phyloP scores from a whole-genome alignment of 202 grass and related monocot genomes.

The Setaria viridis region DNA sequence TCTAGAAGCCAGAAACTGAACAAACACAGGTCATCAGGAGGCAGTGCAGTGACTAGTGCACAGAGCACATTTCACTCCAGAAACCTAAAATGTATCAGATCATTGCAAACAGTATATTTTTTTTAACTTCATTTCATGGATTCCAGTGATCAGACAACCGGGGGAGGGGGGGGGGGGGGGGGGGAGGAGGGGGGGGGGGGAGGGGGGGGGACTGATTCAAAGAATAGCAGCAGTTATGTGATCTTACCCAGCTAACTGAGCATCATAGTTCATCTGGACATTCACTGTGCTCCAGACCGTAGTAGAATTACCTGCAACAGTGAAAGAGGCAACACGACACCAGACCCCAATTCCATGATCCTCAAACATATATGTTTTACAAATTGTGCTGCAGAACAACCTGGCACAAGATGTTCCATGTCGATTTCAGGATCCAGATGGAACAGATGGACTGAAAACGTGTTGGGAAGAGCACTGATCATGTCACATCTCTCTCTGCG shows the following conservation, averaged over 20 bases:
- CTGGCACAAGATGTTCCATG: neutral
- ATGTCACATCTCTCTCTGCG: neutral
- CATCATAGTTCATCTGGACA: constrained; percentile 10
- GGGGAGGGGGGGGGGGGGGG: too few species aligned
- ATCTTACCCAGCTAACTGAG: constrained; percentile 21
- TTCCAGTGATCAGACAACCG: neutral
- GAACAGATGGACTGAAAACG: neutral
- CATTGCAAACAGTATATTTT: neutral
- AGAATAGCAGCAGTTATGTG: neutral
- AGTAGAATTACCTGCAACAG: constrained; percentile 3
- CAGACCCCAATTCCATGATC: neutral
- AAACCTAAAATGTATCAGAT: neutral
- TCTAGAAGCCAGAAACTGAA: neutral
- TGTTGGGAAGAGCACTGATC: neutral
- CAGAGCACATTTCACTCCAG: neutral
- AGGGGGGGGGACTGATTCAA: too few species aligned
- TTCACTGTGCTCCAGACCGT: constrained; percentile 7
- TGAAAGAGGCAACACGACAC: neutral
- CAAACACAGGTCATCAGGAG: neutral
- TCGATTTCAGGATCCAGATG: neutral
- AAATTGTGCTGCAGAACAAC: neutral
- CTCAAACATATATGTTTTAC: neutral
- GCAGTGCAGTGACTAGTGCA: neutral
- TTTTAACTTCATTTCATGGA: neutral
- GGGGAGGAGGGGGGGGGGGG: too few species aligned